Evolutionary conservation across 1,139 yeast genomes (phyloP).

Genomic region (Blastobotrys ciferrii): DNA sequence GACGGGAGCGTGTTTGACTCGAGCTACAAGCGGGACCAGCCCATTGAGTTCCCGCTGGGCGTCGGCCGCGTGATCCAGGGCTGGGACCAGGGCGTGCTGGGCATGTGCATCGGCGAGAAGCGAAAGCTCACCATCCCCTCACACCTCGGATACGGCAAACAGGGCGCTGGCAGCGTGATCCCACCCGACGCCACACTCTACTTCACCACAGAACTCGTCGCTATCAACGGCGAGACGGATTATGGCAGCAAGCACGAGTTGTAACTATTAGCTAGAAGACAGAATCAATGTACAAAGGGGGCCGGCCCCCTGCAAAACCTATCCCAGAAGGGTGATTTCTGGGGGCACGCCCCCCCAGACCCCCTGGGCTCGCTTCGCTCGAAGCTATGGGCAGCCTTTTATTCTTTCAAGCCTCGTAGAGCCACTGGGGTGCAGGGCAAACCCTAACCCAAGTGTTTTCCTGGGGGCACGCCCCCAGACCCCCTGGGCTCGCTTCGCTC

Average conservation of each 20-base stretch:
- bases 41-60: constrained; percentile 70
- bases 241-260: constrained; percentile 5
- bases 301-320: too few species aligned
- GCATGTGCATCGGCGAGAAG: constrained; percentile 87
- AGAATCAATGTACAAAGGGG: too few species aligned
- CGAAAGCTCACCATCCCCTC: constrained; percentile 77
- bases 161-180: constrained; percentile 71
- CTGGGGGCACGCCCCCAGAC: too few species aligned
- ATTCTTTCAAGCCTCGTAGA: too few species aligned
- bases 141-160: constrained; percentile 66
- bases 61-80: constrained; percentile 76
- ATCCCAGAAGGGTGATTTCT: too few species aligned
- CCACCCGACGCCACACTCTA: constrained; percentile 68
- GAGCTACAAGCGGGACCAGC: constrained; percentile 61
- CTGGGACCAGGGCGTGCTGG: constrained; percentile 80
- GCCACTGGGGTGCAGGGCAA: too few species aligned
- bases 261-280: background rate
- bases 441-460: too few species aligned
- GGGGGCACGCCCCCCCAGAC: too few species aligned
- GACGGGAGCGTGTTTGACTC: constrained; percentile 75
- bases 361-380: too few species aligned
- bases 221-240: constrained; percentile 28
- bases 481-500: too few species aligned
- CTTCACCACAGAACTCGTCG: constrained; percentile 37
- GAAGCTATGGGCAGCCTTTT: too few species aligned